A percentile compares a stretch with the other conserved stretches of the same genome.
Evolutionary conservation across 2,329 filamentous ascomycete species (phyloP).

Genomic region (Stylonectria norvegica): DNA sequence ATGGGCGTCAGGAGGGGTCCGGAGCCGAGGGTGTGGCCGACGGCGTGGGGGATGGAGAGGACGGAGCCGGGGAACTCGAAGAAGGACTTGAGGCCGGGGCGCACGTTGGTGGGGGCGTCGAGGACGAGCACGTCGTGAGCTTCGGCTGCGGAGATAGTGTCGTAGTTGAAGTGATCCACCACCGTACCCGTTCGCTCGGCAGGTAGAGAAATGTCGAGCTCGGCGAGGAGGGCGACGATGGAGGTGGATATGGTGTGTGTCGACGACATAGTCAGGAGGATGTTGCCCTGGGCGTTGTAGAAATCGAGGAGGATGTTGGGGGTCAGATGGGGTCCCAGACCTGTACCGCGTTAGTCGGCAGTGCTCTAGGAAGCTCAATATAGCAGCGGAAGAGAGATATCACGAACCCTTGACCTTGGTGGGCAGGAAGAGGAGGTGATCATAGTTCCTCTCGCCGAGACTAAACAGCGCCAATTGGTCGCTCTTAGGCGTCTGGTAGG

Average conservation of each 20-base stretch:
- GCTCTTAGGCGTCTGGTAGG: slow-evolving; percentile 80
- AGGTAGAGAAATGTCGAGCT: slow-evolving; percentile 87
- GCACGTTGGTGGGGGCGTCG: slow-evolving; percentile 61
- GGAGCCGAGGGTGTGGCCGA: slow-evolving; percentile 78
- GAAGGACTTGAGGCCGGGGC: slow-evolving; percentile 70
- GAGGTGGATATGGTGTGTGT: slow-evolving; percentile 66
- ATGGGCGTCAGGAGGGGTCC: slow-evolving; percentile 76
- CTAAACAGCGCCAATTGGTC: slow-evolving; percentile 74
- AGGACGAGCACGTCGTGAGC: slow-evolving; percentile 86
- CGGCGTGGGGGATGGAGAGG: slow-evolving; percentile 76
- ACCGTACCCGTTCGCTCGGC: slow-evolving; percentile 79
- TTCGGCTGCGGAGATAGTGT: slow-evolving; percentile 70
- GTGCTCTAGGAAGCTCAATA: not conserved
- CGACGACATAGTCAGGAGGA: slow-evolving; percentile 80
- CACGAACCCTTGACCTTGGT: slow-evolving; percentile 81
- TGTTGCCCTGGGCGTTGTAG: slow-evolving; percentile 85
- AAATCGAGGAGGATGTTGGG: slow-evolving; percentile 87
- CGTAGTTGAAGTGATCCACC: slow-evolving; percentile 95
- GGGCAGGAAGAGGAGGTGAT: slow-evolving; percentile 87
- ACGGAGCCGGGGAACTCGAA: slow-evolving; percentile 58
- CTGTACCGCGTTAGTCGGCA: slow-evolving; percentile 40
- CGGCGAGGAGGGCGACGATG: slow-evolving; percentile 73
- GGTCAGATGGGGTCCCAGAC: slow-evolving; percentile 82
- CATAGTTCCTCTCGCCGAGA: slow-evolving; percentile 83
- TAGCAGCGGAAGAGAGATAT: slow-evolving; percentile 5